Evolutionary conservation across 177 flowering plant genomes (phyloP).

Genomic region (Vitis hybrid): DNA sequence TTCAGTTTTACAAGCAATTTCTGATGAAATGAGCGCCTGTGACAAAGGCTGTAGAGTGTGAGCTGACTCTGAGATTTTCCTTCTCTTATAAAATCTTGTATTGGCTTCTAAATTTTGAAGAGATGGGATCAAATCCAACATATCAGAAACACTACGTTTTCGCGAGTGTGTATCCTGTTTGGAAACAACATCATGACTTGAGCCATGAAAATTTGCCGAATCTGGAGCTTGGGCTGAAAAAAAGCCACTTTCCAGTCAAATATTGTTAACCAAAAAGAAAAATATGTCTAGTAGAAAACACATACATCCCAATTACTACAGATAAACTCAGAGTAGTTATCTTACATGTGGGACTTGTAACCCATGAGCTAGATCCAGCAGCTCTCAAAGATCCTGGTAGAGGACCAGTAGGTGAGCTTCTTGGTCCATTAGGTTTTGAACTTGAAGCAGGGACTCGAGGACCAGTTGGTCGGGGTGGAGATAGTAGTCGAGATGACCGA

Average conservation of each 20-base stretch:
- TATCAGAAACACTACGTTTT: conserved; percentile 71
- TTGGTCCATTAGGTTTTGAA: conserved; percentile 39
- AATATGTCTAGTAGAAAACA: conserved; percentile 6
- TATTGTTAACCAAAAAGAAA: neutral
- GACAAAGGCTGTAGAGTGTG: conserved; percentile 22
- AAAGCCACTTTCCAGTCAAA: conserved; percentile 12
- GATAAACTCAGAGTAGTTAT: conserved; percentile 18
- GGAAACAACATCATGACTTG: conserved; percentile 30
- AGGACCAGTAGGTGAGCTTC: conserved; percentile 34
- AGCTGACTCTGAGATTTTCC: conserved; percentile 42
- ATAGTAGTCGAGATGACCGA: conserved; percentile 44
- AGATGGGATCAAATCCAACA: conserved; percentile 71
- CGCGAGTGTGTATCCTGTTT: conserved; percentile 42
- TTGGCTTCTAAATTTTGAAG: conserved; percentile 40
- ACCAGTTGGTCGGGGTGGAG: conserved; percentile 43
- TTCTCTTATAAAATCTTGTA: conserved; percentile 45
- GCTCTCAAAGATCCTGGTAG: conserved; percentile 32
- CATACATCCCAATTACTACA: conserved; percentile 10
- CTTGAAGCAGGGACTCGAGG: conserved; percentile 29
- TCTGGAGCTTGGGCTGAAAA: conserved; percentile 65
- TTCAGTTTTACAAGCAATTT: conserved; percentile 38
- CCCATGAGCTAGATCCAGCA: conserved; percentile 43
- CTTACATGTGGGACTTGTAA: conserved; percentile 66
- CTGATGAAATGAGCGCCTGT: conserved; percentile 27
- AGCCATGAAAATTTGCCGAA: conserved; percentile 25